phyloP scores from a whole-genome alignment of 805 yeast species.

The Starmerella bombicola region DNA sequence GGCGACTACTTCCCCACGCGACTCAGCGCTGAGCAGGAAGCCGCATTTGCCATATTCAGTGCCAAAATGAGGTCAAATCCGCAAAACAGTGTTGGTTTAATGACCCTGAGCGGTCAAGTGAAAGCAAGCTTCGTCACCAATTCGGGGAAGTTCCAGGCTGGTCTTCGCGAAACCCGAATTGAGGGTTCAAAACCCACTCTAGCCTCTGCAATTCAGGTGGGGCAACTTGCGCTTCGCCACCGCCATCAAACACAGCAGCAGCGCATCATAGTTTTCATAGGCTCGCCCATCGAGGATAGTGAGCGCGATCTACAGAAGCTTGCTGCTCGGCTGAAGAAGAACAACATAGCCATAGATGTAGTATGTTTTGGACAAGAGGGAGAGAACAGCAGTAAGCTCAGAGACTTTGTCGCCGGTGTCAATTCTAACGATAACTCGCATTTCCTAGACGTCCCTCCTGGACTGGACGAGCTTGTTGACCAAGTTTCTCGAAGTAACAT shows the following conservation, averaged over 20 bases:
- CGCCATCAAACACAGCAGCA: slow-evolving; percentile 88
- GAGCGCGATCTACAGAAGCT: slow-evolving; percentile 64
- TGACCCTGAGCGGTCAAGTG: slow-evolving; percentile 86
- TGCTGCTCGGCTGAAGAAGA: slow-evolving; percentile 88
- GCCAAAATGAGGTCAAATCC: slow-evolving; percentile 82
- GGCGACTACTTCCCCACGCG: slow-evolving; percentile 86
- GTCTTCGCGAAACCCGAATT: slow-evolving; percentile 64
- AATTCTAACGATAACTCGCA: slow-evolving; percentile 54
- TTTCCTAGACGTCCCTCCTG: slow-evolving; percentile 76
- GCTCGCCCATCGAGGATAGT: slow-evolving; percentile 63
- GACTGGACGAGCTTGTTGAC: slow-evolving; percentile 73
- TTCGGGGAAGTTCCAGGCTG: slow-evolving; percentile 72
- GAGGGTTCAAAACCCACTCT: slow-evolving; percentile 40
- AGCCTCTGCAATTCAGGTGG: slow-evolving; percentile 80
- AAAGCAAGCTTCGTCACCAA: slow-evolving; percentile 77
- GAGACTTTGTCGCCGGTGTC: slow-evolving; percentile 60
- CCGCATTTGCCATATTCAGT: slow-evolving; percentile 76
- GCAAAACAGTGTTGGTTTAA: slow-evolving; percentile 82
- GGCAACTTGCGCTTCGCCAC: slow-evolving; percentile 85
- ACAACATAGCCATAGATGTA: slow-evolving; percentile 77
- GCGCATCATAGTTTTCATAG: slow-evolving; percentile 80
- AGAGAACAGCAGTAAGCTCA: slow-evolving; percentile 62
- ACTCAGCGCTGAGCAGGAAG: slow-evolving; percentile 83
- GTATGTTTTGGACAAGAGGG: slow-evolving; percentile 86
- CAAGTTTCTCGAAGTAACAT: slow-evolving; percentile 66